phyloP scores from a whole-genome alignment of 2,329 filamentous ascomycete species.

The Penicillium sp. region DNA sequence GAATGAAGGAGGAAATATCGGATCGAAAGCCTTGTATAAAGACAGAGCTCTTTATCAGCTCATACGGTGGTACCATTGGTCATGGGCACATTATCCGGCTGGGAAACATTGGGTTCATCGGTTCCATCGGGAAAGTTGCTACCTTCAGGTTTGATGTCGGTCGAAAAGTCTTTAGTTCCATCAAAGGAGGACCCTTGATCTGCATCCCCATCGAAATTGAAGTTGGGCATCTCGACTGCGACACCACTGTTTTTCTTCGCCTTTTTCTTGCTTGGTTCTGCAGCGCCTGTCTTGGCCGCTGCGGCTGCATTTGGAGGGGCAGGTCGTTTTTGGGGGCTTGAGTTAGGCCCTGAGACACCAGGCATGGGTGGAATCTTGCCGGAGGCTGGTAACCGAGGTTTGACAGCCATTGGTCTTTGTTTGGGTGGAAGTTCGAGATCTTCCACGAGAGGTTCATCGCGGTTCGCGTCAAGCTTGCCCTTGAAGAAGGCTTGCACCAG shows the following conservation, averaged over 20 bases:
- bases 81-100: constrained; percentile 11
- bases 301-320: constrained; percentile 28
- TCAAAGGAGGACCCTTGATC: constrained; percentile 24
- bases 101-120: constrained; percentile 6
- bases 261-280: constrained; percentile 45
- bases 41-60: not conserved
- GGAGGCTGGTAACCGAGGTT: constrained; percentile 47
- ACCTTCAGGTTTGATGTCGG: constrained; percentile 7
- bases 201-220: constrained; percentile 25
- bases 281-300: constrained; percentile 26
- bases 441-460: constrained; percentile 79
- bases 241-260: constrained; percentile 42
- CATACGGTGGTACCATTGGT: constrained; percentile 18
- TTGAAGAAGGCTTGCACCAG: constrained; percentile 90
- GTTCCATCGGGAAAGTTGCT: constrained; percentile 6
- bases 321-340: constrained; percentile 45
- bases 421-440: constrained; percentile 94
- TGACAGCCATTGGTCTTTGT: constrained; percentile 60
- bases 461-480: constrained; percentile 80
- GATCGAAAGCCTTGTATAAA: not conserved
- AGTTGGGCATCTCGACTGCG: constrained; percentile 26
- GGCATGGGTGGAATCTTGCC: constrained; percentile 45
- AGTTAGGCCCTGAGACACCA: constrained; percentile 30
- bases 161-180: constrained; percentile 9
- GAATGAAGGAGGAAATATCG: not conserved